Evolutionary conservation across 129 eudicot genomes (phyloP).

Genomic region (Kitagawia praeruptora): DNA sequence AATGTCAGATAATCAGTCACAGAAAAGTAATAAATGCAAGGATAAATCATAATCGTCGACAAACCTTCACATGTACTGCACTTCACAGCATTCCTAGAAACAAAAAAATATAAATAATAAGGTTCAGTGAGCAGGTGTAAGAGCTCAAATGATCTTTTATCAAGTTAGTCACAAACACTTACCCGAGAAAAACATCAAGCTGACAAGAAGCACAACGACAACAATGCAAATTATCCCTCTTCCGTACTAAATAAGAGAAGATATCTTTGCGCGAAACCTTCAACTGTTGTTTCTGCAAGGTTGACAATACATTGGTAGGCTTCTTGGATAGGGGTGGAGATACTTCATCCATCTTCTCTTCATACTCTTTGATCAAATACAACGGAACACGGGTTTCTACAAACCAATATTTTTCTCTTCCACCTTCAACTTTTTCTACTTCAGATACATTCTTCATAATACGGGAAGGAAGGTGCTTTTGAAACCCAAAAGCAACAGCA

Average conservation of each 20-base stretch:
- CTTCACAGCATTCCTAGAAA: constrained; percentile 62
- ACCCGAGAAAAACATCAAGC: constrained; percentile 59
- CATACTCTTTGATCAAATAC: constrained; percentile 80
- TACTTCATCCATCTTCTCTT: constrained; percentile 28
- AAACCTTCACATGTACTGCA: constrained; percentile 87
- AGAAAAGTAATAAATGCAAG: not conserved
- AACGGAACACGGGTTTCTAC: constrained; percentile 71
- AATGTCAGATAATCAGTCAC: not conserved
- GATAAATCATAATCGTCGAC: constrained; percentile 3
- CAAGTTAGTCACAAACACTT: constrained; percentile 9
- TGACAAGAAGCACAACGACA: constrained; percentile 64
- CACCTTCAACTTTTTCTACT: constrained; percentile 56
- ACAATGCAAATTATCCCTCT: constrained; percentile 40
- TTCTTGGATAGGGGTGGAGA: constrained; percentile 18
- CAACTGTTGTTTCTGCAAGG: constrained; percentile 40
- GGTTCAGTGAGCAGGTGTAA: constrained; percentile 5
- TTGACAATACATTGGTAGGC: constrained; percentile 22
- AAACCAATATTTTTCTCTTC: constrained; percentile 77
- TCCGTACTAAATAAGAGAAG: constrained; percentile 44
- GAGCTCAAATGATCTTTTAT: not conserved
- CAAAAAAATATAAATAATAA: constrained; percentile 15
- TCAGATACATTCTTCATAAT: constrained; percentile 64
- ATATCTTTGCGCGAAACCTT: constrained; percentile 57
- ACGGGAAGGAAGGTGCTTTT: constrained; percentile 87
- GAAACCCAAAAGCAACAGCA: constrained; percentile 72